Evolutionary conservation across 2,329 filamentous ascomycete genomes (phyloP), one percentile per base, ranked within the genome.

Genomic region (Microsporum canis): DNA sequence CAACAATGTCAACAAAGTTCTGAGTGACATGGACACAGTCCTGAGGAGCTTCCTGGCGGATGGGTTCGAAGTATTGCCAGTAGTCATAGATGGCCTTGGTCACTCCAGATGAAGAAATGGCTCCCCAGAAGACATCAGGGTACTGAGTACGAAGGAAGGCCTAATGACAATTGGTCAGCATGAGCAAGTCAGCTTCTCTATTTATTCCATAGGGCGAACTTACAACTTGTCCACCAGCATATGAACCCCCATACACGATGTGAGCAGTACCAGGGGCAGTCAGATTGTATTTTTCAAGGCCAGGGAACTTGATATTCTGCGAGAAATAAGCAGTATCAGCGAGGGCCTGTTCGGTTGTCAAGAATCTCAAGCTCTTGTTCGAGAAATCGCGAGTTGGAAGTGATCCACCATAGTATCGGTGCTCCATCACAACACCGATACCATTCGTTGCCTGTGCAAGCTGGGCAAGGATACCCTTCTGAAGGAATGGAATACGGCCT

Each of bases 301-400:
- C 88, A 0, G 83, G 78, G 63, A 91, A 91, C 58, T 83, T 77
- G 45, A 91, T 79, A 65, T 94, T 81, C 63, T 83, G 74, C 0
- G 89, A 88, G 73, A 95, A 95, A 73, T 89, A 95, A 1, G 84
- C 88, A 49, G 86, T 84, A 71, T 95, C 90, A 5, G 89, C 89
- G 43, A 95, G 71, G 0, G 89, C 85, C 71, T 95, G 90, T 66
- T 91, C 88, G 0, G 89, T 94, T 0, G 88, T 87, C 68, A 95
- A 76, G 77, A 94, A 95, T 2, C 90, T 85, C 65, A 95, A 75
- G 66, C 83, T 91, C 69, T 88, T 76, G 0, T 84, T 86, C 0
- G 81, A 81, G 23, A 92, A 78, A 68, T 91, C 81, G 0, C 79
- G 71, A 0, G 83, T 82, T 0, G 89, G 89, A 60, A 86, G 85